Evolutionary conservation across 2,329 filamentous ascomycete species (phyloP).

Genomic region (Xylaria polymorpha): DNA sequence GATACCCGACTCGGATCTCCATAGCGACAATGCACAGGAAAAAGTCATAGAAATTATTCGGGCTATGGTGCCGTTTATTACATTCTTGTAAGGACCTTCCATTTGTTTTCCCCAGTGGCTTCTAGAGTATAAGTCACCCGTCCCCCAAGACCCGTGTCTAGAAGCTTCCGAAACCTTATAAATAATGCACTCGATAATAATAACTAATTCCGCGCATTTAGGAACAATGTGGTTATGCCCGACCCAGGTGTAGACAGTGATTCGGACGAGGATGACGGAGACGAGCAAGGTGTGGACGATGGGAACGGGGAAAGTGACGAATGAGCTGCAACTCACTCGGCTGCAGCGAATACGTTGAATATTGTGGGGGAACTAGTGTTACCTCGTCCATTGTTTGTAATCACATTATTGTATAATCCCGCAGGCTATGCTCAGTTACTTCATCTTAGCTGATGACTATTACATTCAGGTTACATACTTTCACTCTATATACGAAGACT

Average conservation of each 20-base stretch:
- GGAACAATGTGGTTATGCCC: slow-evolving; percentile 80
- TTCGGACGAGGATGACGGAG: slow-evolving; percentile 47
- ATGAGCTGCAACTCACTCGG: slow-evolving; percentile 1
- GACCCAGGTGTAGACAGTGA: slow-evolving; percentile 64
- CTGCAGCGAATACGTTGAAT: not conserved
- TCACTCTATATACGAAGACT: slow-evolving; percentile 12
- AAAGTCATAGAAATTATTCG: slow-evolving; percentile 73
- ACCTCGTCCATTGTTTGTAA: not conserved
- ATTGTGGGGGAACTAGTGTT: not conserved
- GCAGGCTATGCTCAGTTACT: not conserved
- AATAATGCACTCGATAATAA: not conserved
- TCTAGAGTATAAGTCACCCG: not conserved
- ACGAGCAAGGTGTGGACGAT: slow-evolving; percentile 35
- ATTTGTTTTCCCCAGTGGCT: not conserved
- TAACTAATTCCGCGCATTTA: slow-evolving; percentile 55
- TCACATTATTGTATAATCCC: not conserved
- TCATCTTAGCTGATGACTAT: not conserved
- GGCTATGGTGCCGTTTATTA: slow-evolving; percentile 77
- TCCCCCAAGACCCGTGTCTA: not conserved
- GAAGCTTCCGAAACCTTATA: not conserved
- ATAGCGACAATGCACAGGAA: slow-evolving; percentile 70
- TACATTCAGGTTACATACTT: not conserved
- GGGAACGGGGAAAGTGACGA: slow-evolving; percentile 24
- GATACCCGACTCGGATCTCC: slow-evolving; percentile 73
- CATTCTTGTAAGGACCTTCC: slow-evolving; percentile 1